Conservation (phyloP, 495 filamentous ascomycete species). For the Trypethelium eluteriae region DNA sequence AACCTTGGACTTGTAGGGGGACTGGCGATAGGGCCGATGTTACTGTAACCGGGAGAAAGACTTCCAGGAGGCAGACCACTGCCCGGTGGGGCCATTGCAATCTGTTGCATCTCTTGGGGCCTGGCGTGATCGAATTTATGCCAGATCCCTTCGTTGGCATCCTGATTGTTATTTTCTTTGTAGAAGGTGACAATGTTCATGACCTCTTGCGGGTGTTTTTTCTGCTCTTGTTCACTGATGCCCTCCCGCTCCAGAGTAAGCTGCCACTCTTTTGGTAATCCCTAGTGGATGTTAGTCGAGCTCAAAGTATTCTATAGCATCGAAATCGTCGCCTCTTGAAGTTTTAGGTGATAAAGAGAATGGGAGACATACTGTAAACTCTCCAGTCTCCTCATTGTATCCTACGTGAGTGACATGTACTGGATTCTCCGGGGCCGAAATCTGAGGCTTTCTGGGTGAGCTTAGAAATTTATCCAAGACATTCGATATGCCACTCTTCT, state of each 20-base stretch:
- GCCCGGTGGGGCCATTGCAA: constrained; percentile 38
- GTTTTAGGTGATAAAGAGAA: background rate
- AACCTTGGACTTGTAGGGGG: constrained; percentile 88
- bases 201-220: constrained; percentile 89
- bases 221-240: constrained; percentile 90
- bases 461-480: constrained; percentile 91
- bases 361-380: constrained; percentile 73
- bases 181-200: constrained; percentile 94
- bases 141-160: constrained; percentile 76
- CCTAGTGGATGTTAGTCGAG: constrained; percentile 43
- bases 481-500: constrained; percentile 90
- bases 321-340: constrained; percentile 13
- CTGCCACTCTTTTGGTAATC: constrained; percentile 97
- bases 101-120: constrained; percentile 46
- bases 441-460: constrained; percentile 80
- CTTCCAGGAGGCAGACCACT: constrained; percentile 22
- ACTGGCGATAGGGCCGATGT: constrained; percentile 60
- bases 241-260: constrained; percentile 88
- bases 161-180: constrained; percentile 79
- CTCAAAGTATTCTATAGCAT: constrained; percentile 19
- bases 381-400: constrained; percentile 91
- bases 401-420: constrained; percentile 97
- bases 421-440: constrained; percentile 92
- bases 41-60: constrained; percentile 40
- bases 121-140: constrained; percentile 88